Conservation (phyloP, 2,329 filamentous ascomycete species). For the Calonectria hawksworthii region DNA sequence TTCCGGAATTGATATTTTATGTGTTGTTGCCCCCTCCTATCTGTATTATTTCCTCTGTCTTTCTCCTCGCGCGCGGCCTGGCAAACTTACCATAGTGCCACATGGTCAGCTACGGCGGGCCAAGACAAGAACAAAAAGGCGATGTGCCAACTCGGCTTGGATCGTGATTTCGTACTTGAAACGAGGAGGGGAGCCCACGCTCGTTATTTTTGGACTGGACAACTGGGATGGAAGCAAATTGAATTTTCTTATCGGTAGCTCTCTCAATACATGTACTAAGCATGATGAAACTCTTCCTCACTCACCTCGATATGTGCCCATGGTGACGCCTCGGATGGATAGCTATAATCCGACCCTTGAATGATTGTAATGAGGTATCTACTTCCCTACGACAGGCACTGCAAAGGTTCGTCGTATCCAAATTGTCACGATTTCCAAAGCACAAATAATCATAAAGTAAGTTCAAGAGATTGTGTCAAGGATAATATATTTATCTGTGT, state of each 20-base stretch:
- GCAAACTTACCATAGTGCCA: conserved; percentile 20
- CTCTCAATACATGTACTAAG: conserved; percentile 26
- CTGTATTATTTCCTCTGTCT: conserved; percentile 43
- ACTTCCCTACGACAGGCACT: too few species aligned
- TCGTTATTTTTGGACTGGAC: conserved; percentile 44
- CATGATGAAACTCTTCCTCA: not conserved
- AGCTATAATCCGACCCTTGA: too few species aligned
- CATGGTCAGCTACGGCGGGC: conserved; percentile 15
- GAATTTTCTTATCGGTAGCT: conserved; percentile 29
- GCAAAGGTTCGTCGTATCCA: too few species aligned
- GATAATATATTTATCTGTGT: too few species aligned
- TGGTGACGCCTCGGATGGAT: not conserved
- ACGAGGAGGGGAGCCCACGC: conserved; percentile 40
- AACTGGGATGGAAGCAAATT: conserved; percentile 43
- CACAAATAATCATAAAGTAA: too few species aligned
- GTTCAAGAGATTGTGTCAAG: too few species aligned
- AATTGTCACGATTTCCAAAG: too few species aligned
- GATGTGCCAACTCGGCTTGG: conserved; percentile 23
- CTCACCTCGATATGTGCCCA: not conserved
- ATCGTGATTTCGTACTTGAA: conserved; percentile 31
- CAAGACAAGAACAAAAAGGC: conserved; percentile 22
- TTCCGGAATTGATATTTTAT: conserved; percentile 38
- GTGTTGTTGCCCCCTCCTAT: conserved; percentile 38
- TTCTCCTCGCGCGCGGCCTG: conserved; percentile 28
- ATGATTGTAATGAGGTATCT: too few species aligned